These are phyloP conservation scores for Artemisia tridentata DNA, from an alignment of 129 eudicot genomes.

Conservation along the genomic window DNA sequence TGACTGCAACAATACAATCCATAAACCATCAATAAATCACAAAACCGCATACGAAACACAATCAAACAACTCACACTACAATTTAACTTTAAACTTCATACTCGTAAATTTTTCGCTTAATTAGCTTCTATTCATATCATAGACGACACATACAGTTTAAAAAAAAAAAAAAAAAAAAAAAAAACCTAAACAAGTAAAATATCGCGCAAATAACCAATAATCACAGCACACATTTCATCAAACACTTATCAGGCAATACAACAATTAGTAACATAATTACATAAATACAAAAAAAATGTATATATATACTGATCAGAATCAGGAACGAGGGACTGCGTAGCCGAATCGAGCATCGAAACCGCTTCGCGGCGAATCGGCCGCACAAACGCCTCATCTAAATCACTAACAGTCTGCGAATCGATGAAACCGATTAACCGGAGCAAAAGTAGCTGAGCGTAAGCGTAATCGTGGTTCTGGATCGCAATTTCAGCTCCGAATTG, in stretches of 20 bases:
- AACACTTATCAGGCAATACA: neutral
- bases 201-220: neutral
- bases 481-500: constrained; percentile 77
- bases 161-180: too few species aligned
- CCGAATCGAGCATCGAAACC: constrained; percentile 52
- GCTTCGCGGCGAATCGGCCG: constrained; percentile 84
- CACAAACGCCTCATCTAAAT: constrained; percentile 59
- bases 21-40: constrained; percentile 8
- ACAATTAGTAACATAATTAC: neutral
- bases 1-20: constrained; percentile 47
- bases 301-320: constrained; percentile 64
- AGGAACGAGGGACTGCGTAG: constrained; percentile 57
- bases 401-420: constrained; percentile 53
- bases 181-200: too few species aligned
- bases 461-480: constrained; percentile 61
- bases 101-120: neutral
- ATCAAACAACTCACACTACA: neutral
- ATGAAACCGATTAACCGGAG: constrained; percentile 93
- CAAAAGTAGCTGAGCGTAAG: constrained; percentile 57
- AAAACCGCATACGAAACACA: constrained; percentile 11
- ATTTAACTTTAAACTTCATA: constrained; percentile 2
- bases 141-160: too few species aligned
- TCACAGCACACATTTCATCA: too few species aligned
- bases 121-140: neutral
- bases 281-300: neutral